Evolutionary conservation across 139 green algal genomes (phyloP).

Genomic region (Tetradesmus lagerheimii): DNA sequence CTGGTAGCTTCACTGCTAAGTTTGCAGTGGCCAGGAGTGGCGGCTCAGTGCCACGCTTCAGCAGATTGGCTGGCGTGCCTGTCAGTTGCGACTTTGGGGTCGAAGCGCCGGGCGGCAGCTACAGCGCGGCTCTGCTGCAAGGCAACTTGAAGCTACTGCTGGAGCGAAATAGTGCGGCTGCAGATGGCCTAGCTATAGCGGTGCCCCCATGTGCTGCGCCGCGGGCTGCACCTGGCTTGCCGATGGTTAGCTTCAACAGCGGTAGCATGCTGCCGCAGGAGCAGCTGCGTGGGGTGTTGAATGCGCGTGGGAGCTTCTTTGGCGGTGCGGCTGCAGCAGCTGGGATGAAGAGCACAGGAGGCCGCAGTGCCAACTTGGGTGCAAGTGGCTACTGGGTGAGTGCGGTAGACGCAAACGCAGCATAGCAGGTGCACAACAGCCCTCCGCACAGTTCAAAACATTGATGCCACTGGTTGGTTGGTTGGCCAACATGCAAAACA

Average conservation of each 20-base stretch:
- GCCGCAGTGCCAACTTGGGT: not conserved
- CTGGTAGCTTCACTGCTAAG: not conserved
- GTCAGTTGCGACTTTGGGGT: not conserved
- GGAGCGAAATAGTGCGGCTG: not conserved
- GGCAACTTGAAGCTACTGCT: conserved; percentile 12
- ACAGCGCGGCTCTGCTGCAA: conserved; percentile 11
- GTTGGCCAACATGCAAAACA: too few species aligned
- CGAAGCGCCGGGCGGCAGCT: not conserved
- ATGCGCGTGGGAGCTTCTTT: not conserved
- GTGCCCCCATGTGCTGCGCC: not conserved
- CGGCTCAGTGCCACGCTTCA: not conserved
- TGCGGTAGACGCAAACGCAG: not conserved
- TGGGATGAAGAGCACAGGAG: not conserved
- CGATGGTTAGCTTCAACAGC: not conserved
- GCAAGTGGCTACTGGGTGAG: conserved; percentile 21
- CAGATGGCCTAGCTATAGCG: not conserved
- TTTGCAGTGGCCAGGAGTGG: not conserved
- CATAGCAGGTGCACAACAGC: too few species aligned
- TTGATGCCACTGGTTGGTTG: too few species aligned
- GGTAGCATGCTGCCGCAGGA: not conserved
- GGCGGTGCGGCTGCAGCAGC: not conserved
- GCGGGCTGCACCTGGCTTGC: not conserved
- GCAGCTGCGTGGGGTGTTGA: not conserved
- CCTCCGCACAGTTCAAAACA: too few species aligned
- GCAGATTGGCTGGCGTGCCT: not conserved